Percentiles rank a stretch among this genome's conserved stretches.
Conservation (phyloP, 2,329 filamentous ascomycete genomes). For the Nothophaeocryptopus gaeumannii region DNA sequence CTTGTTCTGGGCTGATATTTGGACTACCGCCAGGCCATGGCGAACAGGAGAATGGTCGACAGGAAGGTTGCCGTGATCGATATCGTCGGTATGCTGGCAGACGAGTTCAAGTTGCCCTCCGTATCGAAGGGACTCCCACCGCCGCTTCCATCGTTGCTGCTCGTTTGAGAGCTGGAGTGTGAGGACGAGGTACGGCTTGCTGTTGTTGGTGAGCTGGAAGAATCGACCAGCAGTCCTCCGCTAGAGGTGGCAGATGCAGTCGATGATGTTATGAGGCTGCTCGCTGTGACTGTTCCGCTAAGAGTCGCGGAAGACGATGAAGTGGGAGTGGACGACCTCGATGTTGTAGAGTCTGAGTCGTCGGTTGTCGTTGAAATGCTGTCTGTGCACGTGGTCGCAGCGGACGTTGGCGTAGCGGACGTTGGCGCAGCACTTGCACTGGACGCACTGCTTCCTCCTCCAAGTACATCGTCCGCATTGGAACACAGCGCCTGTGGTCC, state of each 20-base stretch:
- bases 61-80: slow-evolving; percentile 2
- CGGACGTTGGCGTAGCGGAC: neutral
- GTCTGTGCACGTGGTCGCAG: slow-evolving; percentile 9
- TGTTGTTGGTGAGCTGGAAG: slow-evolving; percentile 18
- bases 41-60: slow-evolving; percentile 4
- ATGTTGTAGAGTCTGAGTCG: slow-evolving; percentile 18
- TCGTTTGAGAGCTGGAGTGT: slow-evolving; percentile 32
- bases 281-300: slow-evolving; percentile 18
- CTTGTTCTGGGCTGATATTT: too few species aligned
- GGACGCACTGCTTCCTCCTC: slow-evolving; percentile 9
- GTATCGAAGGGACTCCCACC: slow-evolving; percentile 48
- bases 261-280: slow-evolving; percentile 11
- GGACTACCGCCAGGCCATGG: too few species aligned
- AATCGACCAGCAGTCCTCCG: slow-evolving; percentile 17
- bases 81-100: neutral
- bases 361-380: slow-evolving; percentile 19
- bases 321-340: slow-evolving; percentile 1
- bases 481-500: slow-evolving; percentile 42
- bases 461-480: slow-evolving; percentile 28
- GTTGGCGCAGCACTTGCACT: slow-evolving; percentile 1
- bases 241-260: slow-evolving; percentile 16
- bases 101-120: slow-evolving; percentile 17
- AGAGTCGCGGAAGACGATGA: slow-evolving; percentile 9
- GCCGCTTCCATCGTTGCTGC: slow-evolving; percentile 37
- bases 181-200: slow-evolving; percentile 15